These are phyloP conservation scores for Ophiosphaerella narmari DNA, from an alignment of 2,329 filamentous ascomycete species.

Conservation along the genomic window DNA sequence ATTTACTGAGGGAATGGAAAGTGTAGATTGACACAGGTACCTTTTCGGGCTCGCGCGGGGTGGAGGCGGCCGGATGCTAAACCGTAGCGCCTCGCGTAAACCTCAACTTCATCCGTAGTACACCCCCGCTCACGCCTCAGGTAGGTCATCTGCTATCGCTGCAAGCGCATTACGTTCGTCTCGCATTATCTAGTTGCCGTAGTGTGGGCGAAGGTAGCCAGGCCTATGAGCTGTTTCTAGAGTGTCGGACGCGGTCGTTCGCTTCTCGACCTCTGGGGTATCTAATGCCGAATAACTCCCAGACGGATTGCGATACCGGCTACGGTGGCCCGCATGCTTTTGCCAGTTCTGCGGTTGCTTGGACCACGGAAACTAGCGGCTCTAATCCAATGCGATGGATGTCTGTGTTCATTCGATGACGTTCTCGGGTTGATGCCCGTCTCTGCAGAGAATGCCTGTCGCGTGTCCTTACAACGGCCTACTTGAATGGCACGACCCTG, in stretches of 20 bases:
- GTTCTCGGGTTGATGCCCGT: background rate
- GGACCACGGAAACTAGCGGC: conserved; percentile 17
- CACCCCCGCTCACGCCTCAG: conserved; percentile 48
- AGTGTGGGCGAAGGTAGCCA: conserved; percentile 50
- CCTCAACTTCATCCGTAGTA: conserved; percentile 47
- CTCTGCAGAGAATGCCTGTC: background rate
- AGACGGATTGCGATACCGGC: conserved; percentile 25
- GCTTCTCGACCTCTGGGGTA: conserved; percentile 44
- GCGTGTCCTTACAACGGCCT: background rate
- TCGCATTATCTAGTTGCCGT: conserved; percentile 50
- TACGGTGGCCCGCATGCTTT: background rate
- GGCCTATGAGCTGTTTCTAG: conserved; percentile 47
- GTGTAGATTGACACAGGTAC: conserved; percentile 73
- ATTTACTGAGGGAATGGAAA: conserved; percentile 64
- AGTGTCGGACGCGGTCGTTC: conserved; percentile 49
- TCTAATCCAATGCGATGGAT: background rate
- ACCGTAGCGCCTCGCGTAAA: conserved; percentile 46
- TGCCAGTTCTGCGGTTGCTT: conserved; percentile 4
- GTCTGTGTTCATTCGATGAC: background rate
- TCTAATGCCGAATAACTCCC: conserved; percentile 48
- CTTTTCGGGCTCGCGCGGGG: conserved; percentile 38
- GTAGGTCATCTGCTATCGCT: conserved; percentile 45
- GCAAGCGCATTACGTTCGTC: conserved; percentile 47
- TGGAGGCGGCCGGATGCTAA: conserved; percentile 57
- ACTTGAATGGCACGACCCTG: conserved; percentile 7